Conservation (phyloP, 495 filamentous ascomycete species). For the Aspergillus leporis region DNA sequence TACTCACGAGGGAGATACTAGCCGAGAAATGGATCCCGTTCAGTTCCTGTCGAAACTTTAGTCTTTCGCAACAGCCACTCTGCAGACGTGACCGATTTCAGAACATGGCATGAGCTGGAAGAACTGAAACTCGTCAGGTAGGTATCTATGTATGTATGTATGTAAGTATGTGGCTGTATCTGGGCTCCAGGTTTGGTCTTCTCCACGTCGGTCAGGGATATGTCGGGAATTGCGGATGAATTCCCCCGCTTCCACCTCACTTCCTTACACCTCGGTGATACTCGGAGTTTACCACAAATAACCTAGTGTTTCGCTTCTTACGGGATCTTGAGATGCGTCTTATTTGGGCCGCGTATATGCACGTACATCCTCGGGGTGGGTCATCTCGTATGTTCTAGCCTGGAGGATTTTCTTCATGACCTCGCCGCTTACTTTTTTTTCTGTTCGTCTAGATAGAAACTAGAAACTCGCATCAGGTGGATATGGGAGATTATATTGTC, state of each 20-base stretch:
- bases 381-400: background rate
- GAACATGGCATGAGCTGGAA: background rate
- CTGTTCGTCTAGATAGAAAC: background rate
- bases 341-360: background rate
- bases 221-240: constrained; percentile 3
- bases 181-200: background rate
- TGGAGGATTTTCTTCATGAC: background rate
- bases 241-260: constrained; percentile 1
- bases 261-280: background rate
- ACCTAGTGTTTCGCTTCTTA: background rate
- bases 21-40: background rate
- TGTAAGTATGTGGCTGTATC: background rate
- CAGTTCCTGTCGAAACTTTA: constrained; percentile 1
- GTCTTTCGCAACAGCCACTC: background rate
- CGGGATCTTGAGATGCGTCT: background rate
- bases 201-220: background rate
- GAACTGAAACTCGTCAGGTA: background rate
- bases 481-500: background rate
- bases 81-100: background rate
- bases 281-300: background rate
- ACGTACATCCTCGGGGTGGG: background rate
- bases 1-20: background rate
- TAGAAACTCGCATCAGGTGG: background rate
- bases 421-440: background rate
- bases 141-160: background rate